Evolutionary conservation across 1,284 basidiomycete species (phyloP).

Genomic region (Sporisorium scitamineum): DNA sequence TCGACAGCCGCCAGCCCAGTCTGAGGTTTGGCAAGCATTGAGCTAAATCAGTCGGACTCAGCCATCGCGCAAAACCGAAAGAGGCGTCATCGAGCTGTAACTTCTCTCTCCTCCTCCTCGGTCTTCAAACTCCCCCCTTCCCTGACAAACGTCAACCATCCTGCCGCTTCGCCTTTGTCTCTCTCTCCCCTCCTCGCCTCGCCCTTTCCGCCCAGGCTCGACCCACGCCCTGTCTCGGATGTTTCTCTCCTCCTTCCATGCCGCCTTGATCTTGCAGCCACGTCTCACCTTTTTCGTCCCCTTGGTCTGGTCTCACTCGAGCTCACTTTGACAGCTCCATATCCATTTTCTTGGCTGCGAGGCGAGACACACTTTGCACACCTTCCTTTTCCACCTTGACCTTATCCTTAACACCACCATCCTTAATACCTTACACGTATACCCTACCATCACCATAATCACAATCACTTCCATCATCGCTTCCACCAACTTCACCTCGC

Average conservation of each 20-base stretch:
- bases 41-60: conserved; percentile 11
- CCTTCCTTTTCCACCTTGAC: conserved; percentile 15
- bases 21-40: neutral
- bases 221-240: neutral
- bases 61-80: conserved; percentile 6
- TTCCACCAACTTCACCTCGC: neutral
- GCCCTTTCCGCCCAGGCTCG: neutral
- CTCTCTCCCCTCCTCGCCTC: neutral
- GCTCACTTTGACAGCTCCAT: neutral
- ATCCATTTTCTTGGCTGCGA: neutral
- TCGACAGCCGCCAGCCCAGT: neutral
- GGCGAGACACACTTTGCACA: neutral
- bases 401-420: neutral
- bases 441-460: neutral
- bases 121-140: neutral
- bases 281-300: neutral
- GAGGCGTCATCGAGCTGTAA: conserved; percentile 23
- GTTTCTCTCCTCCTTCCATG: neutral
- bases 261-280: conserved; percentile 4
- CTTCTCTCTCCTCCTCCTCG: conserved; percentile 16
- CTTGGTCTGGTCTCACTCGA: neutral
- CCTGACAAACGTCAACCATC: neutral
- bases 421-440: neutral
- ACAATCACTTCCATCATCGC: neutral
- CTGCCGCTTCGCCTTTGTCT: conserved; percentile 1